Conservation (phyloP, 257 asterid genomes). For the Asclepias syriaca region DNA sequence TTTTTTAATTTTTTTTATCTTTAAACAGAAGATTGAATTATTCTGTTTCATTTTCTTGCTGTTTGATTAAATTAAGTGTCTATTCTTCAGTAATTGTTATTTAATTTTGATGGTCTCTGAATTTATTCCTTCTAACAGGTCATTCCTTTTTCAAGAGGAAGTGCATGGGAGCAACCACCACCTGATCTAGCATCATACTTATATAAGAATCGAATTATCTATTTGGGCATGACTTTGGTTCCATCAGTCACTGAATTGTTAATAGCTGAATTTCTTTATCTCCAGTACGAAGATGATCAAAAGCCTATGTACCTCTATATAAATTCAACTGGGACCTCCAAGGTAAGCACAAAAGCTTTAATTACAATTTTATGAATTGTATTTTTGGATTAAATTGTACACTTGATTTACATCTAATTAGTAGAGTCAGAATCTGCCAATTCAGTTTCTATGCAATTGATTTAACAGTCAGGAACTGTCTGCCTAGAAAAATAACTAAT, state of each 20-base stretch:
- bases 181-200: slow-evolving; percentile 94
- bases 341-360: slow-evolving; percentile 46
- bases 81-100: neutral
- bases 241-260: slow-evolving; percentile 94
- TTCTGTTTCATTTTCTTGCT: neutral
- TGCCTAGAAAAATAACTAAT: neutral
- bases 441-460: neutral
- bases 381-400: neutral
- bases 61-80: neutral
- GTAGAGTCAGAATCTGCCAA: neutral
- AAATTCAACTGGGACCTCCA: slow-evolving; percentile 93
- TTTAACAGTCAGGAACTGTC: slow-evolving; percentile 1
- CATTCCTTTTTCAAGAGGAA: slow-evolving; percentile 83
- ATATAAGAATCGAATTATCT: slow-evolving; percentile 78
- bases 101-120: slow-evolving; percentile 2
- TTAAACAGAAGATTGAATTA: neutral
- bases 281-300: slow-evolving; percentile 69
- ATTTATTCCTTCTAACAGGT: slow-evolving; percentile 47
- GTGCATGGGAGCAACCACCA: slow-evolving; percentile 90
- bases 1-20: too few relatives aligned
- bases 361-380: neutral
- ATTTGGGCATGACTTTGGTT: slow-evolving; percentile 90
- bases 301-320: slow-evolving; percentile 89
- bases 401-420: neutral
- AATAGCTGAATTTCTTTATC: slow-evolving; percentile 84